Base-by-base conservation (phyloP, 805 yeast species). In the Candida hispaniensis region DNA sequence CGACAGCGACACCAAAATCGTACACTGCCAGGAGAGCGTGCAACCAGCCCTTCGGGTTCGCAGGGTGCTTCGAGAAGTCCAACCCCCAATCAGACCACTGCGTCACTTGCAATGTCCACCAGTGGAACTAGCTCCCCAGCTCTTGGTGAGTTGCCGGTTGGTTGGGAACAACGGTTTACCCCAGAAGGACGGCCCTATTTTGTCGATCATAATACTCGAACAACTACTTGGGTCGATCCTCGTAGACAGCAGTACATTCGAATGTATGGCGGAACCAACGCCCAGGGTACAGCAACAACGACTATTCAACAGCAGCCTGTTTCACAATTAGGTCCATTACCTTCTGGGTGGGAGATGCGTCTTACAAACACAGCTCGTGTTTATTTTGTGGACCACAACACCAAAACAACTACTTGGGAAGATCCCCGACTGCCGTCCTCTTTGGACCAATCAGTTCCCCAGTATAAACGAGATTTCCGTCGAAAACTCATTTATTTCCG, bases 261-360 rank as follows among this genome's bases (percentile, higher is more conserved):
- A 56, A 83, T 93, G 43, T 85, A 80, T 57, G 97, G 95, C 16
- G 44, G 56, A 68, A 64, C 66, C 17, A 60, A 62, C 41, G 86
- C 71, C 60, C 61, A 62, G 13, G 56, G 58, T 34, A 83, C 68
- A 61, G 67, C 69, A 43, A 62, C 74, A 50, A 79, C 94, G 4
- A 83, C 95, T 13, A 83, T 88, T 47, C 95, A 86, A 62, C 97
- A 91, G 50, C 98, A 91, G 64, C 94, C 97, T 18, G 94, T 91
- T 8, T 79, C 94, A 26, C 97, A 93, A 54, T 68, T 91, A 58
- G 98, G 98, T 11, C 98, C 98, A 36, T 67, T 91, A 53, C 99
- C 99, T 30, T 75, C 88, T 38, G 99, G 99, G 38, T 91, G 99
- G 99, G 99, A 91, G 65, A 91, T 91, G 99, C 79, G 99, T 61